phyloP scores from a whole-genome alignment of 345 rosid species.

The Clausena lansium region DNA sequence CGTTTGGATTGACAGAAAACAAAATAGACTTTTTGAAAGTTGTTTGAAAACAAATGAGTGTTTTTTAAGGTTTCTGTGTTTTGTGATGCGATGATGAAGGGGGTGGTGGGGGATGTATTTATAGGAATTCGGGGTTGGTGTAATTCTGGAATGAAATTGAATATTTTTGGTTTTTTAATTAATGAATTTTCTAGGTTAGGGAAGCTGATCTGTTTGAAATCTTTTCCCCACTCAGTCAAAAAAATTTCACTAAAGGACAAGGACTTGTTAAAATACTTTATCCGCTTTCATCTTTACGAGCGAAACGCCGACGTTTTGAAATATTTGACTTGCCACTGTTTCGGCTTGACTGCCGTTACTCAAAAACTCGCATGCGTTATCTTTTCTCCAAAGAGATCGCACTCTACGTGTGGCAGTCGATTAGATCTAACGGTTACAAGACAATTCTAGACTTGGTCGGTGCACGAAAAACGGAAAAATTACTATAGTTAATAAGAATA shows the following conservation, averaged over 20 bases:
- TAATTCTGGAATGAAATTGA: neutral
- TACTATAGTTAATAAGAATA: neutral
- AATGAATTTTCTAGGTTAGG: neutral
- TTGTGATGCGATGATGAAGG: neutral
- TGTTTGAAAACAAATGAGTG: neutral
- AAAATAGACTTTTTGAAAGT: neutral
- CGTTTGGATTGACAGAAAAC: neutral
- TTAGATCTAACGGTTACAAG: constrained; percentile 1
- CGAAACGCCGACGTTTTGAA: constrained; percentile 1
- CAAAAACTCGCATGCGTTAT: neutral
- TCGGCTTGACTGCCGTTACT: neutral
- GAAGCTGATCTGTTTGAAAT: neutral
- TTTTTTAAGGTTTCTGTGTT: neutral
- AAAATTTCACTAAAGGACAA: neutral
- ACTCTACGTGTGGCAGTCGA: constrained; percentile 2
- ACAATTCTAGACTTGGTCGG: constrained; percentile 16
- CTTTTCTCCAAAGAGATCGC: neutral
- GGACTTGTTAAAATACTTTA: neutral
- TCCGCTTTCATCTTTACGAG: neutral
- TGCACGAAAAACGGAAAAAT: constrained; percentile 1
- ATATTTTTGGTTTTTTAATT: neutral
- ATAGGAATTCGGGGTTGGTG: constrained; percentile 9
- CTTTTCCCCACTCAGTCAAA: neutral
- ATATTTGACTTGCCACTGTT: neutral
- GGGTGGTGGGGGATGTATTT: neutral